A percentile compares a stretch with the other conserved stretches of the same genome.
phyloP scores from a whole-genome alignment of 2,329 filamentous ascomycete genomes.

The Thielaviopsis punctulata region DNA sequence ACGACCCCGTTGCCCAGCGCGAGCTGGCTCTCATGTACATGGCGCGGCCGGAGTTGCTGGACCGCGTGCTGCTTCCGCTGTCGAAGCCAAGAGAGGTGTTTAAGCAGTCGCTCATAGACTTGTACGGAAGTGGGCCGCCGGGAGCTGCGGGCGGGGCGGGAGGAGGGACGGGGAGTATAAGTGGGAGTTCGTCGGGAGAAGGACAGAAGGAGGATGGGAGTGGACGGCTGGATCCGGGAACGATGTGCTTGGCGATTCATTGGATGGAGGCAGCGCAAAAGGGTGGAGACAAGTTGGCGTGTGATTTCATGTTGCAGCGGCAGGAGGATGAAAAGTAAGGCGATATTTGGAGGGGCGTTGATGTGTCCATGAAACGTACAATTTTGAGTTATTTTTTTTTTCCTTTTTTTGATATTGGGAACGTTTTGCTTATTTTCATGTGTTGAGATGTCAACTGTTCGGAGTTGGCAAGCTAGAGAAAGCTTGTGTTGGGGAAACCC shows the following conservation, averaged over 20 bases:
- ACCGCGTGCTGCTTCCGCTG: slow-evolving; percentile 64
- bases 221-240: slow-evolving; percentile 44
- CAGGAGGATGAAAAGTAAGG: slow-evolving; percentile 2
- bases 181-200: background rate
- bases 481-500: too few species aligned
- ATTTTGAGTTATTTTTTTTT: background rate
- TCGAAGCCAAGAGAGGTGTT: slow-evolving; percentile 78
- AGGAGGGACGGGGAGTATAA: slow-evolving; percentile 9
- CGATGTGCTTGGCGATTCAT: slow-evolving; percentile 89
- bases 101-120: slow-evolving; percentile 69
- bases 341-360: background rate
- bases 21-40: slow-evolving; percentile 90
- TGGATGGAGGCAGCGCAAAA: slow-evolving; percentile 87
- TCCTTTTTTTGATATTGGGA: too few species aligned
- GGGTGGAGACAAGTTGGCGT: slow-evolving; percentile 74
- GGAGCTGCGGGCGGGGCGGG: slow-evolving; percentile 14
- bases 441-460: too few species aligned
- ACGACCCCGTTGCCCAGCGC: slow-evolving; percentile 66
- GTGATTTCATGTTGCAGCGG: slow-evolving; percentile 60
- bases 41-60: slow-evolving; percentile 72
- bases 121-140: slow-evolving; percentile 27
- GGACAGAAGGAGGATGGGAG: background rate
- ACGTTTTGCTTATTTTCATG: too few species aligned
- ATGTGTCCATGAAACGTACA: background rate
- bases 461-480: too few species aligned